phyloP scores from a whole-genome alignment of 2,329 filamentous ascomycete species.

The Aureobasidium zeae region DNA sequence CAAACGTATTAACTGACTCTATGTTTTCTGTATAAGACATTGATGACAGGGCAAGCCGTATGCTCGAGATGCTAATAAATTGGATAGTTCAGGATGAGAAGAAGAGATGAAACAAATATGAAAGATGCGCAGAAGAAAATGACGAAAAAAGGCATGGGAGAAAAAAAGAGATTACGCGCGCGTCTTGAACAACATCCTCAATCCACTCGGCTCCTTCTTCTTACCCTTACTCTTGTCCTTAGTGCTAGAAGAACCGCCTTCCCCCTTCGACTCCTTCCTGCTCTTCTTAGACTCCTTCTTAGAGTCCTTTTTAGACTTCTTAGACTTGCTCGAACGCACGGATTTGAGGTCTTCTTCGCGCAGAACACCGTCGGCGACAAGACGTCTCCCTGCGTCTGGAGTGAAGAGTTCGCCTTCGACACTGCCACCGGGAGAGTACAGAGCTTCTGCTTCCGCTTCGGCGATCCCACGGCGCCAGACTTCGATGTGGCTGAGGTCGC shows the following conservation, averaged over 20 bases:
- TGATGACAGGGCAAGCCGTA: too few species aligned
- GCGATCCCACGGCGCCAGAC: constrained; percentile 56
- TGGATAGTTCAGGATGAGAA: too few species aligned
- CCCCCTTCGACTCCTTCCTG: constrained; percentile 27
- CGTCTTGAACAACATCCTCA: constrained; percentile 35
- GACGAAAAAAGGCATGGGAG: too few species aligned
- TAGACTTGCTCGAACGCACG: constrained; percentile 31
- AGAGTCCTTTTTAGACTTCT: constrained; percentile 16
- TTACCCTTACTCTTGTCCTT: constrained; percentile 17
- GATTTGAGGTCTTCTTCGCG: constrained; percentile 43
- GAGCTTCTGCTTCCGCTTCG: constrained; percentile 44
- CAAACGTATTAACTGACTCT: too few species aligned
- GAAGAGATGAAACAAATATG: too few species aligned
- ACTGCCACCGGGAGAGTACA: constrained; percentile 51
- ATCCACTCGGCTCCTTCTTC: constrained; percentile 35
- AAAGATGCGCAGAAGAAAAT: too few species aligned
- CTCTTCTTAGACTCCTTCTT: constrained; percentile 23
- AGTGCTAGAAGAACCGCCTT: constrained; percentile 18
- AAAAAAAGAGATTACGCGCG: neutral
- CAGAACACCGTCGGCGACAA: constrained; percentile 38
- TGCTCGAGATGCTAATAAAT: too few species aligned
- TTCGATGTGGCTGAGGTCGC: constrained; percentile 50
- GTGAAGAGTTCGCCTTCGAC: constrained; percentile 60
- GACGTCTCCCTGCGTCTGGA: constrained; percentile 41
- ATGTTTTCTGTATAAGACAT: too few species aligned